Conservation (phyloP, 352 stramenopile genomes). For the Phytophthora tubulina region DNA sequence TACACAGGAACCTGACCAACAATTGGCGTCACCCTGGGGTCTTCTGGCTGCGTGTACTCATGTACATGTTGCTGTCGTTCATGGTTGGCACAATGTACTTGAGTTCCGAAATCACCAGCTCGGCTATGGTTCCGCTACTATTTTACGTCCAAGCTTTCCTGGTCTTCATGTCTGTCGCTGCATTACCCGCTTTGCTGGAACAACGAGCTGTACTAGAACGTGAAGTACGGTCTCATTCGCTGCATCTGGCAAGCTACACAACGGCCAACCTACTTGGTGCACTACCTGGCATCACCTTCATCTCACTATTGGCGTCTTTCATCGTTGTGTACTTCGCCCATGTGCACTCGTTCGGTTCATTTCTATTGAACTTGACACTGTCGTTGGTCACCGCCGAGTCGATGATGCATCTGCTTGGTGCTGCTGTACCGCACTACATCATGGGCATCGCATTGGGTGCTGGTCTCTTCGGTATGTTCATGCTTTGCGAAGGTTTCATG, state of each 20-base stretch:
- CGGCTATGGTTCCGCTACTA: slow-evolving; percentile 66
- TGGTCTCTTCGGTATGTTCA: slow-evolving; percentile 88
- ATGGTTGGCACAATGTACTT: slow-evolving; percentile 85
- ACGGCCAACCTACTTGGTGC: slow-evolving; percentile 74
- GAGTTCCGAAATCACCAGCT: slow-evolving; percentile 45
- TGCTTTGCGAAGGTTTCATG: slow-evolving; percentile 90
- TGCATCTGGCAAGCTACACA: slow-evolving; percentile 82
- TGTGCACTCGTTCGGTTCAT: slow-evolving; percentile 66
- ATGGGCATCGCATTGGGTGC: slow-evolving; percentile 85
- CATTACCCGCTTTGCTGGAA: slow-evolving; percentile 87
- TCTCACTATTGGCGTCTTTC: slow-evolving; percentile 63
- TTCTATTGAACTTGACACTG: slow-evolving; percentile 77
- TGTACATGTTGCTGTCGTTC: slow-evolving; percentile 78
- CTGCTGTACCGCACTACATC: slow-evolving; percentile 85
- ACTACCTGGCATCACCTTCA: slow-evolving; percentile 69
- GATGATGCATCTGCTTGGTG: slow-evolving; percentile 80
- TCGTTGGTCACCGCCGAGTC: slow-evolving; percentile 83
- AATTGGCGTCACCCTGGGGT: slow-evolving; percentile 77
- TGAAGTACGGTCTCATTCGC: slow-evolving; percentile 65
- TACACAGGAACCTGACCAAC: slow-evolving; percentile 66
- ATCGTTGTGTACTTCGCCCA: slow-evolving; percentile 65
- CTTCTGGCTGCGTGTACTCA: slow-evolving; percentile 81
- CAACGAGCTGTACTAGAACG: slow-evolving; percentile 87
- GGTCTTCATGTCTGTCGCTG: slow-evolving; percentile 93
- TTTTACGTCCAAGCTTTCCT: slow-evolving; percentile 93